Evolutionary conservation across 2,329 filamentous ascomycete genomes (phyloP), one percentile per base, ranked within the genome.

Genomic region (Zymoseptoria crescenta): DNA sequence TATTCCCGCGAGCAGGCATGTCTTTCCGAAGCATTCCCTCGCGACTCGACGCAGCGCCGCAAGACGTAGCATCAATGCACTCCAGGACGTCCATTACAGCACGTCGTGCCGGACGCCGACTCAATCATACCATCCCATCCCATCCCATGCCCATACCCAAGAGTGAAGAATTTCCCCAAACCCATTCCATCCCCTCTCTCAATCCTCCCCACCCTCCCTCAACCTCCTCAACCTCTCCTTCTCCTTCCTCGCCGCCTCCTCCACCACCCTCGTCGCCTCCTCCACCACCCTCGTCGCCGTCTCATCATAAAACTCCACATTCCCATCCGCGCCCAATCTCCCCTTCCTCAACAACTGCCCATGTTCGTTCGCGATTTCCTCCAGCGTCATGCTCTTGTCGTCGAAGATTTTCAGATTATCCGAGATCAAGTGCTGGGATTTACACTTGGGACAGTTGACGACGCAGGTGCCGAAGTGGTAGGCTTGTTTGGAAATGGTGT

Each of bases 231-330:
- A 13, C 24, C 20, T 19, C 51, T 52, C 29, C 51, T 27, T 9
- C n/a, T 10, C 6, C 51, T 49, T 49, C 35, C 7, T 41, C 8
- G n/a, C 29, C 19, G 61, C 60, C 8, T 53, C 51, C 20, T 56
- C 21, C 4, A 65, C 52, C 27, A 35, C 57, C 53, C 54, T 51
- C 21, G 57, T 58, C 16, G 64, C 59, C 10, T 53, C 51, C 20
- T 56, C 21, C 3, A 65, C 53, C 28, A 29, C 57, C 53, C 54
- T 49, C 21, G 57, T 58, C 16, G 64, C 64, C 49, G n/a, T 84
- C 64, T 96, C 89, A 29, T 89, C 87, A 87, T 91, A 96, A 67
- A 96, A 94, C 73, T 97, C 93, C 53, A 96, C 77, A 71, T 96
- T 89, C n/a, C 90, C 91, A 65, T 92, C 86, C 65, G 85, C 83